Evolutionary conservation across 2,329 filamentous ascomycete genomes (phyloP), one percentile per base, ranked within the genome.

Genomic region (Colletotrichum tanaceti): DNA sequence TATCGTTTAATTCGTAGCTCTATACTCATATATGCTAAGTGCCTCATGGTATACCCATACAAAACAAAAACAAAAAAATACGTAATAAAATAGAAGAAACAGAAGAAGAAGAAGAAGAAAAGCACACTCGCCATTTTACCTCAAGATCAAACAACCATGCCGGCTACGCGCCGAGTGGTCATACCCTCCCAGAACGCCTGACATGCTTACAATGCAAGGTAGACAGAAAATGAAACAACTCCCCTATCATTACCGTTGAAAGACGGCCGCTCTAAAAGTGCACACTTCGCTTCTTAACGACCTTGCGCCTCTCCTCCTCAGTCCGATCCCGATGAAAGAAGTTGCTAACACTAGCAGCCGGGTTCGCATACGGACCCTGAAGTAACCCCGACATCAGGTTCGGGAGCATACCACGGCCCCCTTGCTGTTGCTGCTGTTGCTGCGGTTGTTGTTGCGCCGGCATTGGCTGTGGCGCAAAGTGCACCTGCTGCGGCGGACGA

Each of bases 221-320:
- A 22, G 28, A n/a, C 16, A 59, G 32, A n/a, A 32, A 11, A 32
- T 32, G 28, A 32, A 10, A 9, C 2, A 13, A 18, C 16, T n/a
- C n/a, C 10, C 44, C 20, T 22, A 4, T 39, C 32, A 7, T 6
- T 4, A 24, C 5, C 16, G 9, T 4, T n/a, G 7, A 16, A 32
- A 6, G 11, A 2, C 58, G n/a, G 1, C 28, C 24, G 6, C 47
- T 28, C 46, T 52, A 84, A 68, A 85, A 84, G 71, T 84, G 80
- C 65, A 80, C 77, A 63, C 83, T 85, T 64, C 81, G 79, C 78
- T 85, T 85, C 78, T 85, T 85, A 65, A 80, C 78, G 58, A 80
- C 72, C 75, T 82, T 80, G 0, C 22, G 11, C 74, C 81, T 81
- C 65, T 79, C 81, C 20, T 79, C 77, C 71, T 82, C 74, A 68